Evolutionary conservation across 2,329 filamentous ascomycete genomes (phyloP).

Genomic region (Talaromyces sp.): DNA sequence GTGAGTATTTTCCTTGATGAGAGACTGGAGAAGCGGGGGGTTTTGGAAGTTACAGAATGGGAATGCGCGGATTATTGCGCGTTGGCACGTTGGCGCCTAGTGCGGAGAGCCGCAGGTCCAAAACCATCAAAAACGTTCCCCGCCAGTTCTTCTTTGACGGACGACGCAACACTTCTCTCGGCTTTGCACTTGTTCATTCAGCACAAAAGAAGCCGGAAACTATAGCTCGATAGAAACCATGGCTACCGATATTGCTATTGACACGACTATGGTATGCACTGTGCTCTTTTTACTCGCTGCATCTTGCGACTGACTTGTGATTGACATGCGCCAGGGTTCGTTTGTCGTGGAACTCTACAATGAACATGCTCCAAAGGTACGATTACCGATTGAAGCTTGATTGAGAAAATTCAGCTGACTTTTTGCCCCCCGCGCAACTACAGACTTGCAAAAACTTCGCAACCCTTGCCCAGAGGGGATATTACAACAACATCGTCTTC

Average conservation of each 20-base stretch:
- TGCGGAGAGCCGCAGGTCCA: not conserved
- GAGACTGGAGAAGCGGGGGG: not conserved
- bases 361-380: slow-evolving; percentile 70
- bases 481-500: slow-evolving; percentile 83
- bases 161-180: not conserved
- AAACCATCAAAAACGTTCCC: not conserved
- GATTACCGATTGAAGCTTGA: not conserved
- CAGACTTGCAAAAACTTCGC: slow-evolving; percentile 82
- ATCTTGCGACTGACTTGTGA: slow-evolving; percentile 14
- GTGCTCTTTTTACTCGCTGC: not conserved
- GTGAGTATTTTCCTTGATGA: not conserved
- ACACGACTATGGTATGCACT: slow-evolving; percentile 73
- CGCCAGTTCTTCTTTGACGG: not conserved
- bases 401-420: slow-evolving; percentile 13
- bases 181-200: not conserved
- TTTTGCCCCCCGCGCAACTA: not conserved
- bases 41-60: not conserved
- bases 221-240: slow-evolving; percentile 40
- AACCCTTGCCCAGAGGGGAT: slow-evolving; percentile 72
- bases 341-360: slow-evolving; percentile 88
- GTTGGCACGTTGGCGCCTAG: not conserved
- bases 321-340: slow-evolving; percentile 55
- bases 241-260: slow-evolving; percentile 72
- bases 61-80: not conserved
- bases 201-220: not conserved